Base-by-base conservation (phyloP, 1,284 basidiomycete species). In the Sanghuangporus baumii region DNA sequence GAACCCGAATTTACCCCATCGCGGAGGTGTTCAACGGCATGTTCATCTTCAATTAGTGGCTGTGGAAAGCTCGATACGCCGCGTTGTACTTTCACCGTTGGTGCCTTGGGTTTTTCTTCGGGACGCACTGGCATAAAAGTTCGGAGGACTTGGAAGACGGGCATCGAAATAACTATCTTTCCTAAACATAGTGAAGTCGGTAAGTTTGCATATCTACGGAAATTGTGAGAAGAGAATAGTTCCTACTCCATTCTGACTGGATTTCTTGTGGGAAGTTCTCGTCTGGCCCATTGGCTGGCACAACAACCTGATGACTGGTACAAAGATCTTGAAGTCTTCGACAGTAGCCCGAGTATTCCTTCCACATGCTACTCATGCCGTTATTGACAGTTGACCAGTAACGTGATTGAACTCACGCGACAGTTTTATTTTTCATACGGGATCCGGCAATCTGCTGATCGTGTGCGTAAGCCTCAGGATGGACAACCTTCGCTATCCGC, bases 311-410 rank as follows among this genome's bases (percentile, higher is more conserved):
- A 40, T 64, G 62, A 16, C 43, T 43, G 23, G 43, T 51, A 43
- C 58, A 60, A 18, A 64, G 59, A 6, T 64, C 62, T 31, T 60
- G 59, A 12, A 64, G 54, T 34, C 55, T 60, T 4, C 62, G 62
- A 48, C 62, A 64, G 43, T 64, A 64, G 5, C 62, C 62, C n/a
- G 62, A 64, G 57, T 64, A 64, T 40, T 64, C 62, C 55, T 64
- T 64, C 62, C 62, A 64, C 59, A 64, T 60, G 26, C 62, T 64
- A 43, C 20, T 37, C 18, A 18, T 16, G 31, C 36, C 12, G 18
- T 62, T 14, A 62, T 26, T 34, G 36, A 54, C 23, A 14, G 55
- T 36, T 34, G 6, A 40, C 3, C 23, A 31, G 36, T 3, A 62
- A 14, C 38, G 34, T 20, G 51, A 40, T 12, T 23, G n/a, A 26